phyloP scores from a whole-genome alignment of 2,329 filamentous ascomycete genomes.

The Fusarium coicis region DNA sequence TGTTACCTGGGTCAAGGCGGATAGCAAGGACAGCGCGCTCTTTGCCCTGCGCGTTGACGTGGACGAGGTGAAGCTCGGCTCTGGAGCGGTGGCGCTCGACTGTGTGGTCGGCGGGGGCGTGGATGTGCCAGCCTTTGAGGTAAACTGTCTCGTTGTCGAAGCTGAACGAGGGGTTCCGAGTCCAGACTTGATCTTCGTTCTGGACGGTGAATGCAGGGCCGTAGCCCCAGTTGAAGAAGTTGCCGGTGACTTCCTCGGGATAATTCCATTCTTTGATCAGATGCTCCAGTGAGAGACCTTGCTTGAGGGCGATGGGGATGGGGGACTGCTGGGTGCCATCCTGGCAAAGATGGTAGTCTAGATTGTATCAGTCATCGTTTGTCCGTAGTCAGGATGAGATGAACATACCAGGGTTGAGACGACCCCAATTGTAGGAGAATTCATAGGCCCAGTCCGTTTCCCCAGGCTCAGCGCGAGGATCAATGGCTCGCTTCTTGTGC shows the following conservation, averaged over 20 bases:
- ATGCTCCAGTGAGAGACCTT: slow-evolving; percentile 30
- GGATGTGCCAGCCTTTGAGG: slow-evolving; percentile 37
- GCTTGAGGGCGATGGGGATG: slow-evolving; percentile 30
- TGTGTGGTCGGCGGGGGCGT: slow-evolving; percentile 32
- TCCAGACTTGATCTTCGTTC: slow-evolving; percentile 23
- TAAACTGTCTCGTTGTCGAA: slow-evolving; percentile 37
- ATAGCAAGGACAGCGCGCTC: slow-evolving; percentile 29
- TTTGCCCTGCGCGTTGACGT: slow-evolving; percentile 27
- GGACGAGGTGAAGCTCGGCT: slow-evolving; percentile 34
- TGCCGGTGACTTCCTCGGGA: slow-evolving; percentile 5
- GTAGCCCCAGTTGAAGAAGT: slow-evolving; percentile 38
- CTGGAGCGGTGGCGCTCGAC: slow-evolving; percentile 35
- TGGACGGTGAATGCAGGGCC: slow-evolving; percentile 30
- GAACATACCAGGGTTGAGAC: slow-evolving; percentile 15
- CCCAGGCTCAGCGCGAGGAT: slow-evolving; percentile 7
- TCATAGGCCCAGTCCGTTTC: slow-evolving; percentile 33
- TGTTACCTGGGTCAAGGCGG: slow-evolving; percentile 28
- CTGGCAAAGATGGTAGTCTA: slow-evolving; percentile 33
- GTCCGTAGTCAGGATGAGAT: accelerated
- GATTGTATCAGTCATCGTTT: not conserved
- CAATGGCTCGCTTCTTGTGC: slow-evolving; percentile 24
- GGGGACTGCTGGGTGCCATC: slow-evolving; percentile 34
- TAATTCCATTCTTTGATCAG: slow-evolving; percentile 18
- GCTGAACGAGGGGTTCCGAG: slow-evolving; percentile 21
- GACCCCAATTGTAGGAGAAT: slow-evolving; percentile 33